Percentiles rank a stretch among this genome's conserved stretches.
Evolutionary conservation across 352 stramenopile species (phyloP).

Genomic region (Globisporangium canariense): DNA sequence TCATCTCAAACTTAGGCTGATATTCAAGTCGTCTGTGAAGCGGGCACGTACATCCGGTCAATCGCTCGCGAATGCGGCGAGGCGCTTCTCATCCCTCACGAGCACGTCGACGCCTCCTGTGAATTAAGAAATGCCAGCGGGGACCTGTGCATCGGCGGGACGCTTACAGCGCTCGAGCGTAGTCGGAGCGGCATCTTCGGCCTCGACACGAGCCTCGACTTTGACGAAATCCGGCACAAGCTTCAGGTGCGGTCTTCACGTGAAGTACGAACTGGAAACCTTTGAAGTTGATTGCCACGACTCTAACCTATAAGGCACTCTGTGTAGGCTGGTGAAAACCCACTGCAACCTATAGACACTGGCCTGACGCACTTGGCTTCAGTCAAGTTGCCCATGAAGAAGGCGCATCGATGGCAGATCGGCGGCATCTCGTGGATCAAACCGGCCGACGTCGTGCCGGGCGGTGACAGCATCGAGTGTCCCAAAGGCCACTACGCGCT

Average conservation of each 20-base stretch:
- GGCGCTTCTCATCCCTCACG: conserved; percentile 36
- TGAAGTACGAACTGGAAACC: not conserved
- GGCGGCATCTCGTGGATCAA: conserved; percentile 38
- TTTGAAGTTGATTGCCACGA: not conserved
- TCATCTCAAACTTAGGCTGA: conserved; percentile 19
- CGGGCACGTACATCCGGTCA: conserved; percentile 84
- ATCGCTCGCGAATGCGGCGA: conserved; percentile 85
- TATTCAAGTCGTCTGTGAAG: conserved; percentile 63
- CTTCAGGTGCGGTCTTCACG: conserved; percentile 30
- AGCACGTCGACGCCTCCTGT: conserved; percentile 20
- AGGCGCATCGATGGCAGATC: conserved; percentile 43
- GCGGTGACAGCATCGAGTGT: conserved; percentile 11
- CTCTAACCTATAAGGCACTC: not conserved
- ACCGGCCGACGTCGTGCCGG: conserved; percentile 23
- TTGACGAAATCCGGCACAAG: conserved; percentile 48
- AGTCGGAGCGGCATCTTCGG: conserved; percentile 61
- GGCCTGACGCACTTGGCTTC: conserved; percentile 55
- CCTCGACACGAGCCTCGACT: conserved; percentile 43
- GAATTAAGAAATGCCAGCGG: conserved; percentile 28
- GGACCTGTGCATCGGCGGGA: conserved; percentile 55
- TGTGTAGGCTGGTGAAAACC: conserved; percentile 15
- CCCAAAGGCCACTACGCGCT: conserved; percentile 17
- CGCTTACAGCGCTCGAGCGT: conserved; percentile 55
- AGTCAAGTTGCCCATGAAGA: conserved; percentile 26
- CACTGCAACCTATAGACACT: conserved; percentile 54